phyloP scores from a whole-genome alignment of 805 yeast species.

The Zygoascus bituminiphila region DNA sequence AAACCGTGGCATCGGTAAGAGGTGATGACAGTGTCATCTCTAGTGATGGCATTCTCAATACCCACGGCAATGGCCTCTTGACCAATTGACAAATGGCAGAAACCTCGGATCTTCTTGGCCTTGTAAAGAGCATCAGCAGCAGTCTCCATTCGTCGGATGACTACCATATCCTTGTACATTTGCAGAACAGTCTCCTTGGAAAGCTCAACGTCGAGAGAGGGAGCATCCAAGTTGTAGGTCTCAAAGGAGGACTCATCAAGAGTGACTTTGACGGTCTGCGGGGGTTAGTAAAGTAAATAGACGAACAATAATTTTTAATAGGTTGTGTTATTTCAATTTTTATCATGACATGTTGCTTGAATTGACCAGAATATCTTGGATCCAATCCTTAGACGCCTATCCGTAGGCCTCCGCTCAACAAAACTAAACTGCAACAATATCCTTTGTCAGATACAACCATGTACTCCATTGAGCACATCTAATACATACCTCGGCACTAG shows the following conservation, averaged over 20 bases:
- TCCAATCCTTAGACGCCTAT: no score
- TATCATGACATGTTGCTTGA: no score
- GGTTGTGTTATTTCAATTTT: no score
- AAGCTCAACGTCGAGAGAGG: constrained; percentile 65
- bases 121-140: constrained; percentile 96
- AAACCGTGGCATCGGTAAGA: constrained; percentile 99
- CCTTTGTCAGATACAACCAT: neutral
- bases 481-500: constrained; percentile 1
- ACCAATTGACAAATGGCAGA: constrained; percentile 97
- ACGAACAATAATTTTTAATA: no score
- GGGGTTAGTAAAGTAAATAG: no score
- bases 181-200: constrained; percentile 72
- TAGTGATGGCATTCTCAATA: constrained; percentile 86
- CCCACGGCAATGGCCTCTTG: constrained; percentile 99
- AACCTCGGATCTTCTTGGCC: constrained; percentile 97
- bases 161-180: constrained; percentile 94
- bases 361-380: no score
- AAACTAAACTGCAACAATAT: neutral
- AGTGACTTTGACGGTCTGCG: constrained; percentile 21
- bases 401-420: neutral
- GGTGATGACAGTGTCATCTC: constrained; percentile 83
- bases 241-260: constrained; percentile 80
- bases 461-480: neutral
- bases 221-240: constrained; percentile 72
- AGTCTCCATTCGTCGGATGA: constrained; percentile 93